Conservation (phyloP, 2,329 filamentous ascomycete species). For the Aspergillus sp. region DNA sequence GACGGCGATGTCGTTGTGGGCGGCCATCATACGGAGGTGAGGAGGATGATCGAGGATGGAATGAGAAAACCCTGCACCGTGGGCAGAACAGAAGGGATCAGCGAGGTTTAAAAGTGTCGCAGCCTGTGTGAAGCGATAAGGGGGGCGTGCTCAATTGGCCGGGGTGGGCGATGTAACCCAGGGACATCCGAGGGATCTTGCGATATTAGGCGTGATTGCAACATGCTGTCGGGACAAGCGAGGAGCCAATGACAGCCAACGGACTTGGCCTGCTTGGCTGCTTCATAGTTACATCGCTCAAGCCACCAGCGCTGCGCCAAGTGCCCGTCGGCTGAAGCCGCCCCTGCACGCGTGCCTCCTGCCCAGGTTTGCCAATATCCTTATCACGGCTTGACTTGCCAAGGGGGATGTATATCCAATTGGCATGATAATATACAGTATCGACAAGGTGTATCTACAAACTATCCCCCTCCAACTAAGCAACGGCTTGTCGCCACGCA, state of each 20-base stretch:
- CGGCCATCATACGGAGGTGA: neutral
- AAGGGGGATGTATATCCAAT: neutral
- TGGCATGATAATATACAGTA: no score
- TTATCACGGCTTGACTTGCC: neutral
- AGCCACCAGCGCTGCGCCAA: neutral
- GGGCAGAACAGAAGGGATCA: neutral
- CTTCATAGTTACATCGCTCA: neutral
- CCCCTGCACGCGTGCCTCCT: neutral
- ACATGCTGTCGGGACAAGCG: neutral
- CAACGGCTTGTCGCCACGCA: neutral
- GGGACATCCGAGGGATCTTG: no score
- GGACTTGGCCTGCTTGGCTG: neutral
- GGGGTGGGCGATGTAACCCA: neutral
- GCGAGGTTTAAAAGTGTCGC: neutral
- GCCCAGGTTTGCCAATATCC: neutral
- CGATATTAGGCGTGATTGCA: neutral
- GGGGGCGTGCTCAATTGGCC: neutral
- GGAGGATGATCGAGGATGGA: neutral
- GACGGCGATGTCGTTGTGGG: neutral
- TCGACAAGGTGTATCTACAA: no score
- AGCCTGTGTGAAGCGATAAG: neutral
- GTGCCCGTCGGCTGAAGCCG: neutral
- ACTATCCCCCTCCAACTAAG: neutral
- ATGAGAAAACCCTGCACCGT: neutral
- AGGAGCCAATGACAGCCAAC: neutral